Conservation (phyloP, 345 rosid species). For the Populus tremula region DNA sequence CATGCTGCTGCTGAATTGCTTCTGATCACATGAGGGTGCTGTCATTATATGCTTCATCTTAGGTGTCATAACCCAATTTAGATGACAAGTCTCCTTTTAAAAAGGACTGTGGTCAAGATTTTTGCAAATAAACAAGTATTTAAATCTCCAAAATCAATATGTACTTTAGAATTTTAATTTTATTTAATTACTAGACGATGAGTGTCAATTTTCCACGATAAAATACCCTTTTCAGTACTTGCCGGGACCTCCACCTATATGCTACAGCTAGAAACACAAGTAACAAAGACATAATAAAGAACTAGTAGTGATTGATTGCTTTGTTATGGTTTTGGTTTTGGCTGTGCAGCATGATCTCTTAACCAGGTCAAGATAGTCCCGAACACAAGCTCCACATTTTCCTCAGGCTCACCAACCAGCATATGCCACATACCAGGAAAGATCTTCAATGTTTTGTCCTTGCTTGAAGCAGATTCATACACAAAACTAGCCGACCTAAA, state of each 20-base stretch:
- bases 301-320: background rate
- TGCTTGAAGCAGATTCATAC: conserved; percentile 23
- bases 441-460: conserved; percentile 27
- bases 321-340: background rate
- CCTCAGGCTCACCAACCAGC: conserved; percentile 26
- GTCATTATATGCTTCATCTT: conserved; percentile 82
- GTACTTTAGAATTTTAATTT: too few species aligned
- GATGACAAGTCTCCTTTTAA: too few species aligned
- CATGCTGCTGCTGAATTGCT: conserved; percentile 15
- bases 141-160: too few species aligned
- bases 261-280: background rate
- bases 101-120: too few species aligned
- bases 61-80: conserved; percentile 27
- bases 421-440: conserved; percentile 33
- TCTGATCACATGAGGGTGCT: conserved; percentile 74
- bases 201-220: too few species aligned
- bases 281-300: background rate
- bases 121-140: too few species aligned
- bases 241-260: too few species aligned
- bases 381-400: conserved; percentile 27
- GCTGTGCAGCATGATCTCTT: conserved; percentile 5
- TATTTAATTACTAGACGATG: too few species aligned
- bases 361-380: conserved; percentile 21
- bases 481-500: conserved; percentile 10
- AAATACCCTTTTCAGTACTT: too few species aligned